Evolutionary conservation across 2,329 filamentous ascomycete species (phyloP), one percentile per base, ranked within the genome.

Genomic region (Epichloe elymi): DNA sequence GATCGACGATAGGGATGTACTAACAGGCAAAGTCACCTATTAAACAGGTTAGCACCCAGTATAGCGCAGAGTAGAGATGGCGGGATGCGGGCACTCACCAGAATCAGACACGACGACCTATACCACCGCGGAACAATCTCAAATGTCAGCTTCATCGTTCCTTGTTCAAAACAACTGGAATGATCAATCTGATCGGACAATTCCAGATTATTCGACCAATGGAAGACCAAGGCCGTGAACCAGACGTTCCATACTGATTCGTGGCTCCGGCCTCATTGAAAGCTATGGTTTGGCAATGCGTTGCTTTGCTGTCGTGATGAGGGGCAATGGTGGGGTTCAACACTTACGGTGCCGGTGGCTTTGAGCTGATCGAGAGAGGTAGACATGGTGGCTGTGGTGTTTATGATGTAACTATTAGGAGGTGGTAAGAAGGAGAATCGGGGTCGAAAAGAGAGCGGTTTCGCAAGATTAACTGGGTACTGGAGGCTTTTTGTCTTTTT

Each of bases 31-130:
- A 88, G 75, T 88, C 85, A 77, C 82, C 80, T 84, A 56, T 52
- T 7, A 50, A 54, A n/a, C 54, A 56, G 43, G 61, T 64, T 61
- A 65, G 61, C 60, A 66, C 58, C 11, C 10, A 33, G 2, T n/a
- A 14, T 30, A 19, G n/a, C n/a, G 36, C 36, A 8, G 3, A 8
- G 8, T 40, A 14, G 19, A 6, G 19, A 44, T 19, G 46, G 53
- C 56, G 50, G 54, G 49, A 50, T 66, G 65, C 58, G 65, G 62
- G 59, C 66, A 69, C 77, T 74, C 85, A 84, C 90, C 93, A 72
- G 91, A 95, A 78, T 97, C 93, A 72, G 86, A 91, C 71, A 97
- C 93, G 67, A 97, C 93, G 58, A 88, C 86, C 88, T 93, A 67
- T 60, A 10, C 52, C 17, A 47, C 50, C 40, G 51, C 39, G 50